These are phyloP conservation scores for Oemleria cerasiformis DNA, from an alignment of 306 rosid genomes.

Conservation along the genomic window DNA sequence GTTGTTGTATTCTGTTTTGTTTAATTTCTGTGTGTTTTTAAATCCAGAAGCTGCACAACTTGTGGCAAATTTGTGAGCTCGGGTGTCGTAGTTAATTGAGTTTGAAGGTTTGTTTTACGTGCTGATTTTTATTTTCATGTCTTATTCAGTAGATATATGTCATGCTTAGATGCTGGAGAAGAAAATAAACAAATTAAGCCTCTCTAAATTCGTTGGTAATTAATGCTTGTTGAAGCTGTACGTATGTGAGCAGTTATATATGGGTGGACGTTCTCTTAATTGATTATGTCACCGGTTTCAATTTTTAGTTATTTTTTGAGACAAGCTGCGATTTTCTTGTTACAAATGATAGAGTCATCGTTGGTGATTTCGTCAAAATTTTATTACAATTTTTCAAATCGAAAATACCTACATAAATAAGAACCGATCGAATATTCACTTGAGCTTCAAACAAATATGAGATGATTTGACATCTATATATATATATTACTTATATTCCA, in stretches of 20 bases:
- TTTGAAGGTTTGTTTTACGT: neutral
- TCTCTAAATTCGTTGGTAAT: neutral
- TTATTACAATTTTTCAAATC: too few relatives aligned
- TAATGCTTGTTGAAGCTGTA: neutral
- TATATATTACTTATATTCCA: too few relatives aligned
- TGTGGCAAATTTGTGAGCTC: neutral
- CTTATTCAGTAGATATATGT: too few relatives aligned
- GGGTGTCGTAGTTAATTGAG: neutral
- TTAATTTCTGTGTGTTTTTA: neutral
- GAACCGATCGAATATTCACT: too few relatives aligned
- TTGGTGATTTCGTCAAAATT: too few relatives aligned
- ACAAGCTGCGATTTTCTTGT: too few relatives aligned
- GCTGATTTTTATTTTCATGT: neutral
- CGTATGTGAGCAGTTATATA: too few relatives aligned
- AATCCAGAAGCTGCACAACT: neutral
- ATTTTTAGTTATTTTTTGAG: neutral
- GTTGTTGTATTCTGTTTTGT: neutral
- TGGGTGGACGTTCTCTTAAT: neutral
- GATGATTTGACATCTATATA: too few relatives aligned
- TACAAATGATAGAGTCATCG: too few relatives aligned
- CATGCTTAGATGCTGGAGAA: neutral
- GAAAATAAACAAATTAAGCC: neutral
- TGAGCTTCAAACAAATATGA: too few relatives aligned
- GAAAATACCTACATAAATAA: too few relatives aligned
- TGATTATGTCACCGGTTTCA: neutral